Conservation (phyloP, 1,139 yeast species). For the Kodamaea sp. region DNA sequence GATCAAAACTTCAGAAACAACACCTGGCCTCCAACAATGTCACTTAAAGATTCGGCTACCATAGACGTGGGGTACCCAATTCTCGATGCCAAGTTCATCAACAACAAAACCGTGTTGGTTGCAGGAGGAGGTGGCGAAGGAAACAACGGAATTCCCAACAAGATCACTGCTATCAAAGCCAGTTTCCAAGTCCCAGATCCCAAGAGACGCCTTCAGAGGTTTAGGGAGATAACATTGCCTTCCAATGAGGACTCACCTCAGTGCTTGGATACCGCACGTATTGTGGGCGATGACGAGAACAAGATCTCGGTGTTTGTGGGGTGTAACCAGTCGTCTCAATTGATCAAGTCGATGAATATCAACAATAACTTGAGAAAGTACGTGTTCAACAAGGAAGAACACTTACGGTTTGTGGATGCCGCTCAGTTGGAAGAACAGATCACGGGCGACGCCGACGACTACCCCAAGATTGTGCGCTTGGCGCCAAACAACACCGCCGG, state of each 20-base stretch:
- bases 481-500: constrained; percentile 58
- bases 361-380: constrained; percentile 77
- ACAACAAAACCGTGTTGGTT: constrained; percentile 62
- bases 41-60: constrained; percentile 37
- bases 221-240: constrained; percentile 62
- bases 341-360: constrained; percentile 55
- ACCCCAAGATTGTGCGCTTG: constrained; percentile 58
- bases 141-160: constrained; percentile 82
- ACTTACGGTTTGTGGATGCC: constrained; percentile 60
- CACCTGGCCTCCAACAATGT: constrained; percentile 23
- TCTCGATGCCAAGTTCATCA: constrained; percentile 72
- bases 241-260: constrained; percentile 75
- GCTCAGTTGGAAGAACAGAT: constrained; percentile 50
- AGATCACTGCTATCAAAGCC: constrained; percentile 68
- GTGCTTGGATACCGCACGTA: constrained; percentile 54
- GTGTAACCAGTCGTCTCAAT: constrained; percentile 65
- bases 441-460: constrained; percentile 45
- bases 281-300: constrained; percentile 26
- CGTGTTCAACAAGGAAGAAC: constrained; percentile 55
- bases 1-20: too few relatives aligned
- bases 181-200: constrained; percentile 55
- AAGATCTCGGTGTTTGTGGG: constrained; percentile 64
- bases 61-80: constrained; percentile 77
- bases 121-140: constrained; percentile 98
- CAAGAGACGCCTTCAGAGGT: constrained; percentile 54